A percentile compares a stretch with the other conserved stretches of the same genome.
Evolutionary conservation across 2,329 filamentous ascomycete genomes (phyloP).

Genomic region (Dichotomopilus funicola): DNA sequence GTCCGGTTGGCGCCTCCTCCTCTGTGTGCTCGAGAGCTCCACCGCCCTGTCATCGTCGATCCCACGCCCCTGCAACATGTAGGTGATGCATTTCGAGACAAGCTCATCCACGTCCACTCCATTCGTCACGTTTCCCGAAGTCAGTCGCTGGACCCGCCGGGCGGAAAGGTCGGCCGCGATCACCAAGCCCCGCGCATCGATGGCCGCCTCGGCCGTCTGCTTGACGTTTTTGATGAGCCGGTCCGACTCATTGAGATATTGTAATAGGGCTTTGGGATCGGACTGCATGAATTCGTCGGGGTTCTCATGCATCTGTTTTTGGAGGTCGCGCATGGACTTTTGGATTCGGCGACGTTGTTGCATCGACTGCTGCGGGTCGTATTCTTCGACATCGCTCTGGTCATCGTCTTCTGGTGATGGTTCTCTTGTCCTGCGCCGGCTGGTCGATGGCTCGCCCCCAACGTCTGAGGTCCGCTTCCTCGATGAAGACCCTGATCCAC

Average conservation of each 20-base stretch:
- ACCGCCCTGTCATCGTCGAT: constrained; percentile 45
- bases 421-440: constrained; percentile 20
- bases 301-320: constrained; percentile 47
- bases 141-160: constrained; percentile 68
- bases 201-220: constrained; percentile 83
- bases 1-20: constrained; percentile 36
- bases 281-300: constrained; percentile 63
- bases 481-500: not conserved
- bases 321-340: constrained; percentile 62
- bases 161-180: constrained; percentile 72
- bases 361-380: constrained; percentile 77
- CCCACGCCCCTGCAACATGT: constrained; percentile 66
- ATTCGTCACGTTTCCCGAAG: constrained; percentile 63
- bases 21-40: constrained; percentile 45
- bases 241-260: constrained; percentile 62
- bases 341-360: constrained; percentile 67
- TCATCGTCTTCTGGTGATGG: constrained; percentile 24
- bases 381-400: constrained; percentile 40
- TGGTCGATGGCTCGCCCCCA: constrained; percentile 15
- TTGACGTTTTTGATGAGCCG: constrained; percentile 61
- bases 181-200: constrained; percentile 83
- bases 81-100: constrained; percentile 80
- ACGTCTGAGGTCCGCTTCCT: constrained; percentile 20
- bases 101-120: constrained; percentile 89
- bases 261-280: constrained; percentile 57